Conservation (phyloP, 768 basidiomycete genomes). For the Cytidiella melzeri region DNA sequence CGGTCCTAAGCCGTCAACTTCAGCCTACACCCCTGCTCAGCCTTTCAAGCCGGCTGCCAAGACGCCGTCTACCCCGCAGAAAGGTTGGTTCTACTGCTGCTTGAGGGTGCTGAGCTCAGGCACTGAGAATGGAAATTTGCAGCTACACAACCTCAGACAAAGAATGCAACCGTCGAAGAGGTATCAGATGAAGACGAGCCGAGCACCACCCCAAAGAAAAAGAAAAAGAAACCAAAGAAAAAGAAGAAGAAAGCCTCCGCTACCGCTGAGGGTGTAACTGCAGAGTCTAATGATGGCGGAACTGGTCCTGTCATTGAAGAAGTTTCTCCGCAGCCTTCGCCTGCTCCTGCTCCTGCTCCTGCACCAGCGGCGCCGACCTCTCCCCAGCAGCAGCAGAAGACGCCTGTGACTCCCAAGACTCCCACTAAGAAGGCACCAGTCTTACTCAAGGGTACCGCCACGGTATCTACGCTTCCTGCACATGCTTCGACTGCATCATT, state of each 20-base stretch:
- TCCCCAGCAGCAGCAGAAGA: conserved; percentile 1
- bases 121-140: background rate
- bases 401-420: conserved; percentile 3
- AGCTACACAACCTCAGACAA: conserved; percentile 23
- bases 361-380: background rate
- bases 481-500: conserved; percentile 34
- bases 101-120: background rate
- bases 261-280: conserved; percentile 31
- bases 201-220: conserved; percentile 49
- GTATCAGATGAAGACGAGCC: conserved; percentile 64
- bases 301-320: conserved; percentile 12
- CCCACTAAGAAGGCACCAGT: conserved; percentile 7
- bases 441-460: background rate
- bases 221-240: conserved; percentile 74
- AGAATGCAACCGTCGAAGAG: conserved; percentile 59
- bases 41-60: background rate
- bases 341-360: background rate
- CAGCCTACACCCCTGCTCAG: conserved; percentile 3
- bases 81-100: background rate
- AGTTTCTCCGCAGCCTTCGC: background rate
- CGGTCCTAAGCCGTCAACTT: conserved; percentile 6
- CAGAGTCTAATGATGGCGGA: conserved; percentile 64
- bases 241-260: conserved; percentile 50
- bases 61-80: background rate
- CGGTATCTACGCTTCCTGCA: conserved; percentile 17